phyloP scores from a whole-genome alignment of 2,329 filamentous ascomycete genomes.

The Neophaeococcomyces mojaviensis region DNA sequence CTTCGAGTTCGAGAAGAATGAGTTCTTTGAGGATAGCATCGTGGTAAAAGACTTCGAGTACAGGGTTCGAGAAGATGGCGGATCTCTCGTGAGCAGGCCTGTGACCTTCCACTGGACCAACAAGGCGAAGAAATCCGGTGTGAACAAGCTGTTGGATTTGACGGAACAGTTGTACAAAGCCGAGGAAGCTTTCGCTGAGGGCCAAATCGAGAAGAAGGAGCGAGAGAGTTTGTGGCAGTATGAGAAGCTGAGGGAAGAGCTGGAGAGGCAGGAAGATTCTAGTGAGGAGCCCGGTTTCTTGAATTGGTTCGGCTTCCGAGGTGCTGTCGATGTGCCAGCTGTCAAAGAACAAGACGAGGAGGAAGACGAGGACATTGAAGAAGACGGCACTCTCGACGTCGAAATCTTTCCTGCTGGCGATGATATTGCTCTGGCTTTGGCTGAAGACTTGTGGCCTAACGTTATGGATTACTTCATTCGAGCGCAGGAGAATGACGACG shows the following conservation, averaged over 20 bases:
- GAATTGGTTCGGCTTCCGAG: constrained; percentile 76
- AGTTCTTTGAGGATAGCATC: constrained; percentile 68
- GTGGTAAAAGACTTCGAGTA: constrained; percentile 92
- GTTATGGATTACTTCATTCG: constrained; percentile 22
- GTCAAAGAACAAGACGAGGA: constrained; percentile 39
- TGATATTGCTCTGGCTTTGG: constrained; percentile 69
- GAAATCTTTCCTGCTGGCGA: constrained; percentile 88
- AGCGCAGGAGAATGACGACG: constrained; percentile 35
- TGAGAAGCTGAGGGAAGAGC: constrained; percentile 20
- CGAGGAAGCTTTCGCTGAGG: constrained; percentile 33
- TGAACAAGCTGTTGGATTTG: constrained; percentile 54
- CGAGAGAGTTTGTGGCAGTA: constrained; percentile 23
- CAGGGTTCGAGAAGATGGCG: constrained; percentile 39
- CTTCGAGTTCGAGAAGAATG: constrained; percentile 72
- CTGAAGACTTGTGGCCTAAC: constrained; percentile 60
- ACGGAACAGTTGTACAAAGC: constrained; percentile 63
- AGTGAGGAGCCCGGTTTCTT: constrained; percentile 58
- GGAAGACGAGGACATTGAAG: constrained; percentile 55
- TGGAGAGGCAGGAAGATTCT: constrained; percentile 34
- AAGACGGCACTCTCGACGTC: constrained; percentile 57
- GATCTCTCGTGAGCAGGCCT: constrained; percentile 77
- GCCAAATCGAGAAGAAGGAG: constrained; percentile 18
- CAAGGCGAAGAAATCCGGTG: constrained; percentile 65
- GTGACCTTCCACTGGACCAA: constrained; percentile 83
- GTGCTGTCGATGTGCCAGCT: constrained; percentile 44